A percentile compares a stretch with the other conserved stretches of the same genome.
phyloP scores from a whole-genome alignment of 176 grass and related monocot genomes.

The Pharus latifolius region DNA sequence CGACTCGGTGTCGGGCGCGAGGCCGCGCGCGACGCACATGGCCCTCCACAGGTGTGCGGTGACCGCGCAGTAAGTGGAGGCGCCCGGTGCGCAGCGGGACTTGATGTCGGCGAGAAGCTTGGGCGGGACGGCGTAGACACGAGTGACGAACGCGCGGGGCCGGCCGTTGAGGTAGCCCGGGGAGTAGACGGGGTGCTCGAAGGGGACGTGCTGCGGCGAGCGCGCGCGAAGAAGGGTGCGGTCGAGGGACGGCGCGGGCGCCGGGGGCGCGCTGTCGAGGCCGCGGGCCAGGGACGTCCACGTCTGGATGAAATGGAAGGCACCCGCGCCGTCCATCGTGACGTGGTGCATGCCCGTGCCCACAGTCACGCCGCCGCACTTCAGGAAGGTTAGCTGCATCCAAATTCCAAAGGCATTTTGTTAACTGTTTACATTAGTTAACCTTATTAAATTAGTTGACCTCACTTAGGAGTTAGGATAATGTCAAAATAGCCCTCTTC shows the following conservation, averaged over 20 bases:
- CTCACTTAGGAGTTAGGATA: too few relatives aligned
- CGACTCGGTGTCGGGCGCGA: slow-evolving; percentile 24
- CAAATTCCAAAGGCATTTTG: neutral
- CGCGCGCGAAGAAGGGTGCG: slow-evolving; percentile 59
- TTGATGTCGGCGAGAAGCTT: slow-evolving; percentile 39
- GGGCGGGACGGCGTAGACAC: slow-evolving; percentile 34
- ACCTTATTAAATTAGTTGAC: too few relatives aligned
- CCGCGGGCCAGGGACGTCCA: slow-evolving; percentile 46
- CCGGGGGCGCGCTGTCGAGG: neutral
- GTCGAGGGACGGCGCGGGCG: slow-evolving; percentile 31
- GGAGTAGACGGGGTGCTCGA: slow-evolving; percentile 62
- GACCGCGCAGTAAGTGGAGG: slow-evolving; percentile 68
- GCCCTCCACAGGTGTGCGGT: slow-evolving; percentile 66
- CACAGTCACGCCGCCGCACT: slow-evolving; percentile 60
- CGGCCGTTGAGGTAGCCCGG: slow-evolving; percentile 25
- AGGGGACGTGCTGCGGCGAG: slow-evolving; percentile 38
- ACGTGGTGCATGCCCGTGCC: slow-evolving; percentile 70
- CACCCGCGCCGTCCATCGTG: slow-evolving; percentile 43
- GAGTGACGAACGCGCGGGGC: slow-evolving; percentile 37
- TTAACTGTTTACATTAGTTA: neutral
- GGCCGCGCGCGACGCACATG: slow-evolving; percentile 46
- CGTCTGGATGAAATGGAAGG: slow-evolving; percentile 58
- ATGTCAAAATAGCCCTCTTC: too few relatives aligned
- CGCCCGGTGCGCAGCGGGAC: slow-evolving; percentile 8
- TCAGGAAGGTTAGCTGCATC: slow-evolving; percentile 59